A percentile compares a stretch with the other conserved stretches of the same genome.
These are phyloP conservation scores for Akebia trifoliata DNA, from an alignment of 164 flowering plant genomes.

Conservation along the genomic window DNA sequence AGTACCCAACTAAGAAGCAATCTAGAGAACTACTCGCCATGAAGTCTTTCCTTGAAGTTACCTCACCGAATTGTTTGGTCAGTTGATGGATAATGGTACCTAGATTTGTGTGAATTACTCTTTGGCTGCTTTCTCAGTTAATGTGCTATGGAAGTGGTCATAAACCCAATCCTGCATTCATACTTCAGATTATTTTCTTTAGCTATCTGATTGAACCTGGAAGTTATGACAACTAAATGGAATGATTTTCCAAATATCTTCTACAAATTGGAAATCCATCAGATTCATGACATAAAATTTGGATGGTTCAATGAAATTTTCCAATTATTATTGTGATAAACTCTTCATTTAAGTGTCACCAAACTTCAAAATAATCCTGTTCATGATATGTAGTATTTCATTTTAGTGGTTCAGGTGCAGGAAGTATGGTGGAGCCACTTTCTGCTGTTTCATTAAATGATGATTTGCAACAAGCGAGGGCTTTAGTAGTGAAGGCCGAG, in stretches of 20 bases:
- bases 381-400: constrained; percentile 20
- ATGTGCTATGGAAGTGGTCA: background rate
- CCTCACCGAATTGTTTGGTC: background rate
- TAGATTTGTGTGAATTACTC: background rate
- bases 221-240: too few species aligned
- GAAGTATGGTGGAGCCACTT: constrained; percentile 76
- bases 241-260: too few species aligned
- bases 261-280: too few species aligned
- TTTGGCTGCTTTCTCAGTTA: background rate
- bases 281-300: too few species aligned
- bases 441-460: constrained; percentile 83
- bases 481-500: constrained; percentile 66
- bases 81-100: background rate
- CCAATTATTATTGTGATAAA: background rate
- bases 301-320: background rate
- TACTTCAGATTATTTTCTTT: background rate
- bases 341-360: background rate
- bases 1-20: background rate
- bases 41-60: background rate
- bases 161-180: background rate
- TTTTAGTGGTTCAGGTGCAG: constrained; percentile 74
- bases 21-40: background rate
- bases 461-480: constrained; percentile 81
- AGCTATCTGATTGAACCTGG: too few species aligned
- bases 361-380: constrained; percentile 2